These are phyloP conservation scores for Annulohypoxylon moriforme DNA, from an alignment of 495 filamentous ascomycete genomes.

Conservation along the genomic window DNA sequence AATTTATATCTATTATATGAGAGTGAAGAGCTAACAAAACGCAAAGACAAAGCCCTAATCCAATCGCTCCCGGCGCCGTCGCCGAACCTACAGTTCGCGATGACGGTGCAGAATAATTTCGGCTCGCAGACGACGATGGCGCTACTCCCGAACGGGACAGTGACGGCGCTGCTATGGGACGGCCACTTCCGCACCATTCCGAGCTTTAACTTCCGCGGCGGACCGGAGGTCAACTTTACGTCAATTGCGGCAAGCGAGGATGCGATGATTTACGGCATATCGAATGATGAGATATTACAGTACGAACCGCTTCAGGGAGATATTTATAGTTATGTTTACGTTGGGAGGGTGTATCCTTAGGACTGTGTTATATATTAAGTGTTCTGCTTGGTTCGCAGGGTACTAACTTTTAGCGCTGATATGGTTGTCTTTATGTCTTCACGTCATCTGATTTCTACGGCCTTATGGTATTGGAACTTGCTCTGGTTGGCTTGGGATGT, in stretches of 20 bases:
- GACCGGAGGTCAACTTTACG: slow-evolving; percentile 33
- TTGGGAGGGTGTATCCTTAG: slow-evolving; percentile 35
- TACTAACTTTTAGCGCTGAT: not conserved
- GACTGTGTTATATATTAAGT: not conserved
- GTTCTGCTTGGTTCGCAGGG: not conserved
- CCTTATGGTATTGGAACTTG: not conserved
- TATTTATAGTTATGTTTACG: slow-evolving; percentile 17
- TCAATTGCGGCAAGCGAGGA: slow-evolving; percentile 31
- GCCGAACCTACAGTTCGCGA: slow-evolving; percentile 27
- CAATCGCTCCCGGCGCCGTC: slow-evolving; percentile 6
- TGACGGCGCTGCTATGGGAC: slow-evolving; percentile 16
- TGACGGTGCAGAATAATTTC: slow-evolving; percentile 16
- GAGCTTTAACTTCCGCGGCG: slow-evolving; percentile 27
- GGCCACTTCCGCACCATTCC: slow-evolving; percentile 7
- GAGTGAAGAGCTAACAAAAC: not conserved
- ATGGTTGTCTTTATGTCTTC: not conserved
- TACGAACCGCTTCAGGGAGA: slow-evolving; percentile 12
- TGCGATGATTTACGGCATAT: slow-evolving; percentile 35
- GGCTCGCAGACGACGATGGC: slow-evolving; percentile 8
- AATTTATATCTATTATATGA: not conserved
- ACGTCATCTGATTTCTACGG: not conserved
- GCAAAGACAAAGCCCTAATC: slow-evolving; percentile 10
- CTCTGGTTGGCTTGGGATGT: not conserved
- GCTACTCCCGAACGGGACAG: slow-evolving; percentile 35
- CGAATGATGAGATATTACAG: slow-evolving; percentile 25